Base-by-base conservation (phyloP, 768 basidiomycete species). In the Heimioporus sp. region DNA sequence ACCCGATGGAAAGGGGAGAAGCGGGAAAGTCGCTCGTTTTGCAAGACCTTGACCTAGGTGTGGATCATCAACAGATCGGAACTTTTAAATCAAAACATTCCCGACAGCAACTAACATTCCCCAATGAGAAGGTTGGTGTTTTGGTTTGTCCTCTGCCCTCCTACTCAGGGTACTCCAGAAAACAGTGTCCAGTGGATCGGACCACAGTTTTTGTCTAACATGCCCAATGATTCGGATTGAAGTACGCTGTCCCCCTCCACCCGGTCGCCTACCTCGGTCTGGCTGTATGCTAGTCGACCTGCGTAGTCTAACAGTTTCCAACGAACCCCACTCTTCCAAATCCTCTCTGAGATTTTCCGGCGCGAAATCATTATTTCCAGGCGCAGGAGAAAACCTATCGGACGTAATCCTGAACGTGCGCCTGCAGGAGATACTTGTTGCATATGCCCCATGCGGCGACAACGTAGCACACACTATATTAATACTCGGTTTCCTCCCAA, bases 251-350 rank as follows among this genome's bases (percentile, higher is more conserved):
- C 83, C 85, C 6, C 75, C 90, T 30, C 83, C 84, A 5, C 64
- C 72, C 17, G 64, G 64, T 2, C 67, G 58, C 21, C 36, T 63
- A 8, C 75, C 73, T 16, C 80, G 88, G 21, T 91, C 91, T 40
- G 91, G 92, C 5, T 79, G 81, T 21, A 54, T 90, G 5, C 69
- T 88, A 15, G 24, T 89, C 32, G 88, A 91, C 60, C 46, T 89
- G 1, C 81, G 85, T 61, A 72, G 75, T 47, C 57, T 89, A 19
- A 65, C 52, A 8, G 52, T 85, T 16, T 67, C 62, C 45, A 74
- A 69, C 36, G 64, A 67, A 16, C 28, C 45, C n/a, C 48, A 48
- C 20, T 46, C 54, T 13, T 30, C 36, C 56, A 67, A 43, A 58
- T 36, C 65, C 45, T 39, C 60, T 36, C 57, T 67, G 24, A 66